phyloP scores from a whole-genome alignment of 2,329 filamentous ascomycete genomes.

The Mariannaea elegans region DNA sequence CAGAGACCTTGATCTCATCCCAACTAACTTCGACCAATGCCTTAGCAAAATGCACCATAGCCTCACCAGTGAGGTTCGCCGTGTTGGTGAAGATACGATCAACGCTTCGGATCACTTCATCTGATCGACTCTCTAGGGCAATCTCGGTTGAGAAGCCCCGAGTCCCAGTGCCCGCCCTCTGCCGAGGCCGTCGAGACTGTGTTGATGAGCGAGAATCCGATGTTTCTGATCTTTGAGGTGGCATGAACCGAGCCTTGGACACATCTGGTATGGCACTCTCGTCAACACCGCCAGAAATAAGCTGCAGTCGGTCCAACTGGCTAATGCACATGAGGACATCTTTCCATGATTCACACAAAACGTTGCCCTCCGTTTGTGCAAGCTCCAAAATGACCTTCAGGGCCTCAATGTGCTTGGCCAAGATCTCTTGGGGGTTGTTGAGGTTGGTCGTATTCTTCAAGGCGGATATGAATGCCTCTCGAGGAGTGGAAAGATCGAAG shows the following conservation, averaged over 20 bases:
- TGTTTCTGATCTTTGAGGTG: slow-evolving; percentile 63
- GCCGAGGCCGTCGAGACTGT: slow-evolving; percentile 63
- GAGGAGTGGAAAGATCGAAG: slow-evolving; percentile 91
- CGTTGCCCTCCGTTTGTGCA: slow-evolving; percentile 90
- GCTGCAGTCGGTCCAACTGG: slow-evolving; percentile 92
- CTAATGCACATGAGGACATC: slow-evolving; percentile 95
- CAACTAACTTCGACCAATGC: slow-evolving; percentile 96
- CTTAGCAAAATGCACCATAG: slow-evolving; percentile 93
- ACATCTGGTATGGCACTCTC: slow-evolving; percentile 93
- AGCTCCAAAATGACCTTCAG: slow-evolving; percentile 91
- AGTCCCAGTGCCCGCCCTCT: slow-evolving; percentile 66
- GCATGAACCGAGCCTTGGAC: slow-evolving; percentile 79
- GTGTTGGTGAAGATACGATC: slow-evolving; percentile 98
- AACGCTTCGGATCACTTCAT: slow-evolving; percentile 90
- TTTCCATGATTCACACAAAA: slow-evolving; percentile 90
- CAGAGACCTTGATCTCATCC: slow-evolving; percentile 98
- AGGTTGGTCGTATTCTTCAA: slow-evolving; percentile 94
- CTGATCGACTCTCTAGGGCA: slow-evolving; percentile 89
- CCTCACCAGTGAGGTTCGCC: slow-evolving; percentile 89
- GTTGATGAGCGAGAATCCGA: slow-evolving; percentile 72
- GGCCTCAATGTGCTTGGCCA: slow-evolving; percentile 95
- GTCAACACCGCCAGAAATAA: slow-evolving; percentile 94
- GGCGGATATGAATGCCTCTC: slow-evolving; percentile 93
- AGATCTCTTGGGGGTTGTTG: slow-evolving; percentile 94
- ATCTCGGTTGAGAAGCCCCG: slow-evolving; percentile 79